Evolutionary conservation across 139 green algal species (phyloP), one percentile per base, ranked within the genome.

Genomic region (Chlorella sp.): DNA sequence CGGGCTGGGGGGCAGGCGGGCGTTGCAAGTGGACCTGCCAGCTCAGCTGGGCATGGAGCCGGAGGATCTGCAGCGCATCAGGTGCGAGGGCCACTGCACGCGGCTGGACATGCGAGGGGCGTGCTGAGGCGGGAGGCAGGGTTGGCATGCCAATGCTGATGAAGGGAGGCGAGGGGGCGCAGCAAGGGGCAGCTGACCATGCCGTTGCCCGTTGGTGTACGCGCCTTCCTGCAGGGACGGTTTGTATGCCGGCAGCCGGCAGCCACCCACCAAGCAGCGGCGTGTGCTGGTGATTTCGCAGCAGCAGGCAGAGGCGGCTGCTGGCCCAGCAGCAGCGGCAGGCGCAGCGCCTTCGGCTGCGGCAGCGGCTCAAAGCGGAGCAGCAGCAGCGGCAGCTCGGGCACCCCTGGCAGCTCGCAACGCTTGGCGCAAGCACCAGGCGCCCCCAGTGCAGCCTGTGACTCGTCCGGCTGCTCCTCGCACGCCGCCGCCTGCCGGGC

Each of bases 1-100:
- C 51, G 51, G 75, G 68, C 56, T 81, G 76, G 32, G 79, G 46
- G 51, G 60, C 69, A 16, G 76, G n/a, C 70, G 76, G 0, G 46
- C 88, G 43, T 85, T 97, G 73, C 87, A 89, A 76, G 85, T 95
- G 81, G 56, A 82, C 17, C 88, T 97, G 87, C 89, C 93, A 26
- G 86, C 88, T 1, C 83, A 87, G 67, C 81, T 96, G 73, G 88
- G 85, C 26, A 89, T 94, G 16, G 86, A 95, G 56, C 91, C 94
- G 9, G 72, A 86, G 2, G 54, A 81, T 11, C 81, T 96, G 73
- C 51, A 87, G 54, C 86, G 90, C 6, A 91, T 96, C 82, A 72
- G 51, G 88, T 28, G 36, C 26, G 68, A 2, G 67, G 9, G n/a
- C 30, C 7, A 32, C 24, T 13, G 20, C 8, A 30, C 6, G n/a